These are phyloP conservation scores for Rubia yunnanensis DNA, from an alignment of 257 asterid genomes.

Conservation along the genomic window DNA sequence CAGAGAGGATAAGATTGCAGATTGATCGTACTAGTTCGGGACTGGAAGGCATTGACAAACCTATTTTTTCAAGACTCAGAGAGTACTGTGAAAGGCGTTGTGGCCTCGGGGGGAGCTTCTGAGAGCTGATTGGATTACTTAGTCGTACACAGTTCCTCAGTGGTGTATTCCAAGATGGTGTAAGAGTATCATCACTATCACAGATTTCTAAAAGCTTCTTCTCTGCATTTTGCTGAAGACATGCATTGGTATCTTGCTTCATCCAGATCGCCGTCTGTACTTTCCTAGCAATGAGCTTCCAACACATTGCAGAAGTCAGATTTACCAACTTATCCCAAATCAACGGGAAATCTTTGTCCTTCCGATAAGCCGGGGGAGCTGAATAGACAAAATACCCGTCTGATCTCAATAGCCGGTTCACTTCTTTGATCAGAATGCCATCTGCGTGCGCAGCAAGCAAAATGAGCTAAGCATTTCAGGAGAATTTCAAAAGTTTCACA, in stretches of 20 bases:
- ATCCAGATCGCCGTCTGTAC: conserved; percentile 93
- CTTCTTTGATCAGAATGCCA: conserved; percentile 82
- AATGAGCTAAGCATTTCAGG: not conserved
- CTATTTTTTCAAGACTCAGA: conserved; percentile 43
- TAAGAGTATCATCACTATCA: conserved; percentile 42
- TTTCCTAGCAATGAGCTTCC: conserved; percentile 87
- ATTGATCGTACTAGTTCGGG: not conserved
- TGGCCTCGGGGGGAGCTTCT: conserved; percentile 61
- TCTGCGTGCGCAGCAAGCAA: conserved; percentile 32
- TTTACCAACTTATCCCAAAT: conserved; percentile 75
- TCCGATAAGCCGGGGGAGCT: conserved; percentile 94
- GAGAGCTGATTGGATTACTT: conserved; percentile 11
- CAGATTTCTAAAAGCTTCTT: conserved; percentile 48
- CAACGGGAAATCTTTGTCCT: conserved; percentile 73
- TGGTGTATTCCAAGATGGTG: conserved; percentile 52
- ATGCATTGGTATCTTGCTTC: conserved; percentile 49
- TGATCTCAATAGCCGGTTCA: conserved; percentile 60
- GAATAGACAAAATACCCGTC: conserved; percentile 88
- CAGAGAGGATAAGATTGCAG: not conserved
- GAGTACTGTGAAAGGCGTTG: conserved; percentile 80
- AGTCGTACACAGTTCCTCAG: conserved; percentile 42
- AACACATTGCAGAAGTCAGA: conserved; percentile 84
- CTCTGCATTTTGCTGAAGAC: conserved; percentile 51
- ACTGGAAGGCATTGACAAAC: conserved; percentile 26
- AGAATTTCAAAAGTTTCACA: not conserved